Base-by-base conservation (phyloP, 2,329 filamentous ascomycete genomes). In the Sporothrix luriei region DNA sequence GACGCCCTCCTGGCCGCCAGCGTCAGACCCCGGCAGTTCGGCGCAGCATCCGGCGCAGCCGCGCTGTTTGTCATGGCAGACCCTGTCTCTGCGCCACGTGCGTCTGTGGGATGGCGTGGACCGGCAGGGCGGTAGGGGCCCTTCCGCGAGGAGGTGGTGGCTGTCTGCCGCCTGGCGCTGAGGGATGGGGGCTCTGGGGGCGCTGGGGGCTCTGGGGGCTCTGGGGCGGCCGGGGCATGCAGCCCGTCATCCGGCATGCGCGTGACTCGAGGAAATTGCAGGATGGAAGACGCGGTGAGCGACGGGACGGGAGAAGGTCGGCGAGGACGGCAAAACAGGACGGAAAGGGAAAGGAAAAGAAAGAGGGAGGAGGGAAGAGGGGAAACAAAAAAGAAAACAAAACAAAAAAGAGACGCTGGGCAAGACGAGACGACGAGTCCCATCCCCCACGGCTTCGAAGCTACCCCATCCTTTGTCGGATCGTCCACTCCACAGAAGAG, bases 211-310 rank as follows among this genome's bases (percentile, higher is more conserved):
- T 59, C 26, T 2, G 5, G 52, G 9, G 11, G 43, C 43, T 4
- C 46, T 40, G 48, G 64, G 29, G 48, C n/a, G 19, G 64, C 48
- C 64, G 48, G 49, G 64, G 64, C 43, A 66, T 11, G 48, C 64
- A 54, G 7, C n/a, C 64, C 64, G 64, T 54, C 64, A 66, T 54
- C 64, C 49, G 64, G 26, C 64, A 66, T 54, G 48, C 61, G 61
- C 61, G 61, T 62, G 61, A 49, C 61, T 33, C 57, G 14, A 48
- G 24, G 21, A 29, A 33, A 64, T 21, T 61, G 33, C 57, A 61
- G 38, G 38, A 4, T 43, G 57, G 29, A 48, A 6, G 43, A 43
- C 40, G 33, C 43, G 57, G 57, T 64, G 62, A 48, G 26, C 24
- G 9, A n/a, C 14, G 5, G 3, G 40, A 29, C 24, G 51, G 49